Evolutionary conservation across 2,329 filamentous ascomycete genomes (phyloP).

Genomic region (Fonsecaea erecta): DNA sequence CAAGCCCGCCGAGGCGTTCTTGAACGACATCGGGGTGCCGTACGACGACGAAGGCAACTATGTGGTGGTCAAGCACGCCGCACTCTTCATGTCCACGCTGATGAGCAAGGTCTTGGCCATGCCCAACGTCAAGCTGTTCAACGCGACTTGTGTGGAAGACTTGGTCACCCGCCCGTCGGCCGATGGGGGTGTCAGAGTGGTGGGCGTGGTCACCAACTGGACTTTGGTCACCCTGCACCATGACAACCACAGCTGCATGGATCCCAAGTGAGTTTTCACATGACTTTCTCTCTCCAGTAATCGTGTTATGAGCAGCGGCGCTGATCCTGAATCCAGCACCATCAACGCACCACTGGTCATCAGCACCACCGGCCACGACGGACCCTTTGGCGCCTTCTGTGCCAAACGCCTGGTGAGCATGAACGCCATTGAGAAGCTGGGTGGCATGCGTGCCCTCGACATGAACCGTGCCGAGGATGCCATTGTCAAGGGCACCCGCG

Average conservation of each 20-base stretch:
- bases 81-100: slow-evolving; percentile 87
- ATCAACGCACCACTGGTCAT: slow-evolving; percentile 91
- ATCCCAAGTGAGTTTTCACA: slow-evolving; percentile 62
- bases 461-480: slow-evolving; percentile 92
- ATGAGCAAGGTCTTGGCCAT: slow-evolving; percentile 80
- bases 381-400: slow-evolving; percentile 85
- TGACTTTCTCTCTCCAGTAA: background rate
- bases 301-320: no score
- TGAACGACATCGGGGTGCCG: slow-evolving; percentile 77
- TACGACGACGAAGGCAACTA: slow-evolving; percentile 88
- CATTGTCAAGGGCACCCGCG: slow-evolving; percentile 88
- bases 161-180: slow-evolving; percentile 76
- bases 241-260: slow-evolving; percentile 93
- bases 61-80: slow-evolving; percentile 92
- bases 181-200: slow-evolving; percentile 67
- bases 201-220: slow-evolving; percentile 95
- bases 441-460: slow-evolving; percentile 90
- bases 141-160: slow-evolving; percentile 89
- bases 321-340: slow-evolving; percentile 59
- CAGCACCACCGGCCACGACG: slow-evolving; percentile 89
- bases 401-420: slow-evolving; percentile 91
- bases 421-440: slow-evolving; percentile 79
- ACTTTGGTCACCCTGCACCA: slow-evolving; percentile 86
- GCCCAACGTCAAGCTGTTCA: slow-evolving; percentile 95
- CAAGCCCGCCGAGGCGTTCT: slow-evolving; percentile 85